These are phyloP conservation scores for Solanum tarijense DNA, from an alignment of 257 asterid genomes.

Conservation along the genomic window DNA sequence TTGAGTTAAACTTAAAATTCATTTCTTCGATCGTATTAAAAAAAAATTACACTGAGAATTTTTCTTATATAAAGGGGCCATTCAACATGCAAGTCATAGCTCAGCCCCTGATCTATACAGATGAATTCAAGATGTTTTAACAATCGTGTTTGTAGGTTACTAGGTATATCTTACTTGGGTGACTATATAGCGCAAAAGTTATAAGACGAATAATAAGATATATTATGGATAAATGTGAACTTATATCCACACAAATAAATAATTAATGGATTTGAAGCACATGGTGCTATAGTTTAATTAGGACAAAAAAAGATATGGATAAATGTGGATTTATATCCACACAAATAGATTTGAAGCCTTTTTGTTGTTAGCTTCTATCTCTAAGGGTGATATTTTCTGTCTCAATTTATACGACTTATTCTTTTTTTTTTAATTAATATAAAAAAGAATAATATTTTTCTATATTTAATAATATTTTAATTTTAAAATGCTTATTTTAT, in stretches of 20 bases:
- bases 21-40: background rate
- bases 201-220: background rate
- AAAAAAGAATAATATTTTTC: too few species aligned
- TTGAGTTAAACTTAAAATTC: background rate
- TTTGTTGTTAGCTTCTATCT: background rate
- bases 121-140: background rate
- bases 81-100: background rate
- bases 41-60: background rate
- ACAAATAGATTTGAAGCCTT: background rate
- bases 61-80: background rate
- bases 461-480: too few species aligned
- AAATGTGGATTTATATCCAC: background rate
- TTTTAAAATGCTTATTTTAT: too few species aligned
- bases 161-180: background rate
- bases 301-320: background rate
- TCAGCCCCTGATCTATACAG: background rate
- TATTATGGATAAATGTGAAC: background rate
- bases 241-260: background rate
- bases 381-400: background rate
- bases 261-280: background rate
- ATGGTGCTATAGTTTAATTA: background rate
- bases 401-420: too few species aligned
- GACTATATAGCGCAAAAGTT: background rate
- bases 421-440: too few species aligned
- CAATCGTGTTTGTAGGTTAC: background rate